Evolutionary conservation across 2,329 filamentous ascomycete genomes (phyloP).

Genomic region (Pseudodiploospora longispora): DNA sequence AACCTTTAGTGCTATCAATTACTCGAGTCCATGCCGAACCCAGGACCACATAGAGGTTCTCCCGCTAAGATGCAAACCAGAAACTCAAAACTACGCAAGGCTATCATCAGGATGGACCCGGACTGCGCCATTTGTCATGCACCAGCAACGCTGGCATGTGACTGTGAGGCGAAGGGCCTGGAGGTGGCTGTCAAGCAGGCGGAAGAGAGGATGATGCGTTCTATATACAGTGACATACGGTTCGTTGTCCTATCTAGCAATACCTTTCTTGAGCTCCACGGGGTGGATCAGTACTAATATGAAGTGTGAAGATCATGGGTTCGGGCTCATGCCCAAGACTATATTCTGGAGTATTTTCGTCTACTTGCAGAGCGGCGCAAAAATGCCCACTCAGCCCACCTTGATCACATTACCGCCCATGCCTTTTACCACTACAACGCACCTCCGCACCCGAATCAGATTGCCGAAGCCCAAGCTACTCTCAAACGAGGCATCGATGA

Average conservation of each 20-base stretch:
- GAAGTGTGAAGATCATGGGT: constrained; percentile 49
- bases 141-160: constrained; percentile 50
- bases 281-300: constrained; percentile 8
- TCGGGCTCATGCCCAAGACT: constrained; percentile 56
- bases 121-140: constrained; percentile 60
- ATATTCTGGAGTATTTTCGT: constrained; percentile 58
- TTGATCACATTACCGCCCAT: constrained; percentile 48
- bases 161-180: constrained; percentile 58
- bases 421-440: constrained; percentile 51
- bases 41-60: constrained; percentile 9
- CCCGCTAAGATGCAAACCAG: constrained; percentile 45
- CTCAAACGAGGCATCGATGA: constrained; percentile 69
- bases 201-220: constrained; percentile 55
- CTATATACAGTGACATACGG: constrained; percentile 56
- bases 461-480: constrained; percentile 54
- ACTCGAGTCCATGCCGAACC: constrained; percentile 17
- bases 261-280: too few relatives aligned
- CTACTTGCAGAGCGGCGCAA: constrained; percentile 54
- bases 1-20: too few relatives aligned
- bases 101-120: constrained; percentile 56
- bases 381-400: constrained; percentile 43
- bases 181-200: constrained; percentile 56
- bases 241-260: constrained; percentile 24
- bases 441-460: constrained; percentile 52
- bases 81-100: constrained; percentile 37